Evolutionary conservation across 1,139 yeast genomes (phyloP), one percentile per base, ranked within the genome.

Genomic region (Candida sanyaensis): DNA sequence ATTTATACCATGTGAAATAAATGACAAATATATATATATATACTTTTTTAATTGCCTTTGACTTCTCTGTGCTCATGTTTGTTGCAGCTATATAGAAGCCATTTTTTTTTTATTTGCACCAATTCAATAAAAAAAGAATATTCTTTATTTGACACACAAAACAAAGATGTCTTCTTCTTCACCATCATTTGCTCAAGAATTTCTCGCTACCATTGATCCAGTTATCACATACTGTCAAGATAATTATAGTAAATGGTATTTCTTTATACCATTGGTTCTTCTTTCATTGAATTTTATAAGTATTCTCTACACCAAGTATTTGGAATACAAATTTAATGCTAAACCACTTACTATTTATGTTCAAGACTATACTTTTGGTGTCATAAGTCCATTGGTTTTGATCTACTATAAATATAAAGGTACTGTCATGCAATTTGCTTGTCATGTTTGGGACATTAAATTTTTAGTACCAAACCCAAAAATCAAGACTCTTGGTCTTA

Each of bases 401-500:
- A 38, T 68, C 13, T 46, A 49, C 13, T 44, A 39, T 37, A 63
- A 61, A 33, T 52, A 42, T 6, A 53, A 59, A 8, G 76, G 75
- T n/a, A 48, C 48, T 1, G 43, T 65, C 17, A 53, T 62, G 37
- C 66, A 68, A 37, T 60, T 47, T 47, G 47, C 54, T 34, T 47
- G 43, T 45, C 51, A 52, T 5, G 47, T 62, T 31, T 66, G 43
- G 43, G 27, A 27, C 9, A 23, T 6, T 8, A 41, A 24, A 26
- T 24, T 32, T 27, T 4, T 41, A 5, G 28, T 41, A 7, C 23
- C 6, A 7, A 7, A 41, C 24, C 24, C 37, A 31, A 27, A 41
- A 3, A 23, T 24, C 4, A 21, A 34, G 2, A 57, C 61, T 11
- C 56, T 62, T 50, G 72, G 70, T 64, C 78, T 80, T 12, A 58